phyloP scores from a whole-genome alignment of 73 alveolate species.

The Blepharisma stoltei region DNA sequence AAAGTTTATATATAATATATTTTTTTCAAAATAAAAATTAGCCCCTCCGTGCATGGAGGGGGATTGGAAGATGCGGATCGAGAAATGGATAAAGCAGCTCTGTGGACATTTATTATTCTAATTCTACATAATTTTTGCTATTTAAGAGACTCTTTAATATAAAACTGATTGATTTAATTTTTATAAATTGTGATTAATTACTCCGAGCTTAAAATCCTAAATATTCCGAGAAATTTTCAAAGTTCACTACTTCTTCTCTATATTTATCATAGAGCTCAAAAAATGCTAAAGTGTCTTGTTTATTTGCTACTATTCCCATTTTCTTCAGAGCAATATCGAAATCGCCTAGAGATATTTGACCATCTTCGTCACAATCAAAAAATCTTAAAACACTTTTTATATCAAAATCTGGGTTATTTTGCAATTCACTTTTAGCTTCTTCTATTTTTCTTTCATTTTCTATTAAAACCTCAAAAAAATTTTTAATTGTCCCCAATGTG shows the following conservation, averaged over 20 bases:
- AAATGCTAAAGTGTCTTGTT: conserved; percentile 31
- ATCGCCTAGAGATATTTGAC: conserved; percentile 25
- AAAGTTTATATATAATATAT: too few species aligned
- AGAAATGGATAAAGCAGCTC: too few species aligned
- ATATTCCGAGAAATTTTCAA: conserved; percentile 44
- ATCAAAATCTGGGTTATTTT: conserved; percentile 21
- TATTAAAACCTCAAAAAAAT: neutral
- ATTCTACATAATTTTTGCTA: too few species aligned
- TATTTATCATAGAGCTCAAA: conserved; percentile 52
- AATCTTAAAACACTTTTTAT: conserved; percentile 27
- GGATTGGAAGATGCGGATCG: too few species aligned
- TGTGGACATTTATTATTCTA: too few species aligned
- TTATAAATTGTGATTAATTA: too few species aligned
- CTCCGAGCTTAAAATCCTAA: conserved; percentile 44
- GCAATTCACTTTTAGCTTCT: conserved; percentile 10
- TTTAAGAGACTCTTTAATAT: too few species aligned
- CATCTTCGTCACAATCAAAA: conserved; percentile 35
- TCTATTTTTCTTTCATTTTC: conserved; percentile 31
- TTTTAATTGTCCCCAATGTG: too few species aligned
- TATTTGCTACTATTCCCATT: conserved; percentile 35
- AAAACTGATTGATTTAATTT: too few species aligned
- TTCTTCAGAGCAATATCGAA: neutral
- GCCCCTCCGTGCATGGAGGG: too few species aligned
- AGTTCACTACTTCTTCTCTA: conserved; percentile 43
- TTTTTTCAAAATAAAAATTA: too few species aligned